Conservation (phyloP, 2,329 filamentous ascomycete genomes). For the Chaetomiaceae sp. region DNA sequence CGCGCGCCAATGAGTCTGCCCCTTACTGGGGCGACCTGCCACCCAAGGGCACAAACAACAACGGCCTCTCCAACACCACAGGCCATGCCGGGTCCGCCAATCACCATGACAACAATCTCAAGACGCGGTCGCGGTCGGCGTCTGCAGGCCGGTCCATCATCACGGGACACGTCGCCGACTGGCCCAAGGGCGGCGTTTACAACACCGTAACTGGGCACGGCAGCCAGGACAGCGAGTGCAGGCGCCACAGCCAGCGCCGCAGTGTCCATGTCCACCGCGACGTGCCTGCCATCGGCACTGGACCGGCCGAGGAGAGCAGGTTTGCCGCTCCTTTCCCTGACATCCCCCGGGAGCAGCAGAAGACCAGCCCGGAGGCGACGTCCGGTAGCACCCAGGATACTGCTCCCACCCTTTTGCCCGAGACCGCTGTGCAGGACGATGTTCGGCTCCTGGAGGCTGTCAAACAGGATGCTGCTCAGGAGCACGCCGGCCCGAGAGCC, state of each 20-base stretch:
- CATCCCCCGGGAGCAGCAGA: conserved; percentile 14
- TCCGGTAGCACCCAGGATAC: background rate
- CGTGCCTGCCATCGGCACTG: background rate
- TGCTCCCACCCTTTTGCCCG: conserved; percentile 7
- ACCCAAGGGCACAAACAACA: conserved; percentile 15
- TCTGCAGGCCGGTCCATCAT: background rate
- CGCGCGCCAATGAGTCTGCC: background rate
- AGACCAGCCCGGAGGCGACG: background rate
- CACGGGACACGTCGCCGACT: conserved; percentile 3
- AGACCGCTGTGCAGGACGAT: conserved; percentile 12
- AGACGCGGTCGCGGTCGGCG: conserved; percentile 5
- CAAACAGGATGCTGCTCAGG: background rate
- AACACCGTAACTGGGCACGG: conserved; percentile 19
- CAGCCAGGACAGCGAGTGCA: conserved; percentile 21
- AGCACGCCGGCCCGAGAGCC: background rate
- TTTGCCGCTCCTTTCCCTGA: conserved; percentile 9
- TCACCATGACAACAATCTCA: conserved; percentile 5
- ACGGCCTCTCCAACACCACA: conserved; percentile 23
- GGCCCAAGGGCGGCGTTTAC: conserved; percentile 15
- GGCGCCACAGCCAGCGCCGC: conserved; percentile 5
- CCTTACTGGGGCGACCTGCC: conserved; percentile 26
- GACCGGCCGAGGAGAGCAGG: background rate
- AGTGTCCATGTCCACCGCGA: background rate
- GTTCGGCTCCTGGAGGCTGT: conserved; percentile 5
- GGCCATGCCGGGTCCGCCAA: conserved; percentile 15